A percentile compares a stretch with the other conserved stretches of the same genome.
These are phyloP conservation scores for Kuraishia hungarica DNA, from an alignment of 805 yeast genomes.

Conservation along the genomic window DNA sequence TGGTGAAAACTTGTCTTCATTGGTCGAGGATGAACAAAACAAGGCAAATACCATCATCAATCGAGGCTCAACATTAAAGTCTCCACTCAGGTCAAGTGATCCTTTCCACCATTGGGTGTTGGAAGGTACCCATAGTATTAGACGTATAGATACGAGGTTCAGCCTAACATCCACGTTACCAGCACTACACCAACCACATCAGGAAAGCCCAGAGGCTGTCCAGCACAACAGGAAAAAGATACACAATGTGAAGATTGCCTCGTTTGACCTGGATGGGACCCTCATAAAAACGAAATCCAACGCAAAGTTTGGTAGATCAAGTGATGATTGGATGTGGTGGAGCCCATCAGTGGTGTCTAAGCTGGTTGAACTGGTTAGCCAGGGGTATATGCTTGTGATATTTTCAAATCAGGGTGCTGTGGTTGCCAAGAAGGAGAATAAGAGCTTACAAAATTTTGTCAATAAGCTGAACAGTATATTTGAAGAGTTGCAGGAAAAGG, in stretches of 20 bases:
- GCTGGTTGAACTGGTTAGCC: conserved; percentile 14
- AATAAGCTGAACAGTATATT: conserved; percentile 32
- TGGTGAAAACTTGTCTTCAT: background rate
- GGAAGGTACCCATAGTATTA: background rate
- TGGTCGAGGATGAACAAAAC: background rate
- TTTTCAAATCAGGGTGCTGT: conserved; percentile 85
- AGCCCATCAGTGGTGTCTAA: conserved; percentile 16
- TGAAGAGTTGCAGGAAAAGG: conserved; percentile 15
- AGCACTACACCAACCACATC: too few species aligned
- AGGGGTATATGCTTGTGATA: conserved; percentile 40
- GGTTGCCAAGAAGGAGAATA: conserved; percentile 27
- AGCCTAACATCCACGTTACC: background rate
- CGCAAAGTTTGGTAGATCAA: conserved; percentile 41
- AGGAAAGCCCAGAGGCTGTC: too few species aligned
- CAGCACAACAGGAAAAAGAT: background rate
- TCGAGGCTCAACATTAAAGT: background rate
- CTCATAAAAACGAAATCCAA: conserved; percentile 61
- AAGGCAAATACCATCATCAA: background rate
- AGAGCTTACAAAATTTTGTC: conserved; percentile 29
- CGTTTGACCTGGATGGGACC: conserved; percentile 85
- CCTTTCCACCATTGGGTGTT: background rate
- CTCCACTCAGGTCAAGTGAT: background rate
- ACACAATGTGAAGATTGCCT: conserved; percentile 33
- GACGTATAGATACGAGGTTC: background rate
- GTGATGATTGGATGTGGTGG: conserved; percentile 70